Conservation (phyloP, 805 yeast species). For the Danielia oregonensis region DNA sequence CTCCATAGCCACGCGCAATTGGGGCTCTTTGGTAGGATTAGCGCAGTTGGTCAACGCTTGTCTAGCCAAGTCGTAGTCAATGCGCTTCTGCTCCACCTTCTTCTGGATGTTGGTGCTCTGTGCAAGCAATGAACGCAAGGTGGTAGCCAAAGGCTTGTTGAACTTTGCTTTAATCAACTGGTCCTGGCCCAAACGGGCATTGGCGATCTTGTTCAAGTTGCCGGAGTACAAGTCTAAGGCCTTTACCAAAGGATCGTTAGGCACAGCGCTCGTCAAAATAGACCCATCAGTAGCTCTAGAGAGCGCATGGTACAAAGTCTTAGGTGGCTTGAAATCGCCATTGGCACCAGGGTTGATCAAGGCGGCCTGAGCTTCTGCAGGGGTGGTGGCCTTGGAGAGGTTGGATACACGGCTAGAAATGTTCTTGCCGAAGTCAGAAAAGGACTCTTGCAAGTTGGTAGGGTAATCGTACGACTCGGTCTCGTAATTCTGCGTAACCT, state of each 20-base stretch:
- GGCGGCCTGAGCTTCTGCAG: slow-evolving; percentile 81
- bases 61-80: slow-evolving; percentile 78
- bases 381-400: slow-evolving; percentile 67
- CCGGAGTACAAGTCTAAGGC: slow-evolving; percentile 66
- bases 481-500: slow-evolving; percentile 53
- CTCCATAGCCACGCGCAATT: slow-evolving; percentile 72
- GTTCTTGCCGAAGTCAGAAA: slow-evolving; percentile 65
- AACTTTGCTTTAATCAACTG: slow-evolving; percentile 64
- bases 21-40: slow-evolving; percentile 57
- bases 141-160: slow-evolving; percentile 61
- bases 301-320: slow-evolving; percentile 79
- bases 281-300: slow-evolving; percentile 68
- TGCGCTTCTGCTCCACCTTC: slow-evolving; percentile 72
- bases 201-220: slow-evolving; percentile 72
- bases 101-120: slow-evolving; percentile 67
- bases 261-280: slow-evolving; percentile 37
- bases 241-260: slow-evolving; percentile 49
- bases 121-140: slow-evolving; percentile 56
- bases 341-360: slow-evolving; percentile 36
- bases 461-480: slow-evolving; percentile 84
- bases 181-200: slow-evolving; percentile 80
- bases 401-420: slow-evolving; percentile 62
- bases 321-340: slow-evolving; percentile 57
- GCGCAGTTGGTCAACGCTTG: slow-evolving; percentile 35
- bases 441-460: slow-evolving; percentile 68